Conservation (phyloP, 1,284 basidiomycete genomes). For the Ceratobasidium sp. region DNA sequence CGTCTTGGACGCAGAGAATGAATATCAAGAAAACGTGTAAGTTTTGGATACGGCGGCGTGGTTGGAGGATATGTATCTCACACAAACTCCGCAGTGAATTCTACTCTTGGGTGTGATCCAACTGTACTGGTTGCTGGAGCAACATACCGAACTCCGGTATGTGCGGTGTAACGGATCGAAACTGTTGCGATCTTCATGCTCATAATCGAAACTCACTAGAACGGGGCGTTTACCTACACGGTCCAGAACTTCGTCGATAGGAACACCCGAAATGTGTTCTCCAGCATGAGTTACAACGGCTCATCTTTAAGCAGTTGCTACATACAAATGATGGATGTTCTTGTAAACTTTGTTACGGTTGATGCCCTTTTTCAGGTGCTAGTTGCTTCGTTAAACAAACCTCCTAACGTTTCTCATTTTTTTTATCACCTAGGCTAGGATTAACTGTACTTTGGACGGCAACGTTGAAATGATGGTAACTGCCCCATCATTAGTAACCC, state of each 20-base stretch:
- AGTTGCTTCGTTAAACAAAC: not conserved
- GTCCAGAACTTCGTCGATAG: not conserved
- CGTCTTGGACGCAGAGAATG: not conserved
- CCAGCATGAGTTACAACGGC: not conserved
- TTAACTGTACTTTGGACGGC: not conserved
- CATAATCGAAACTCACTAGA: not conserved
- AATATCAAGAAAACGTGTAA: conserved; percentile 12
- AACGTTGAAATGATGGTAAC: not conserved
- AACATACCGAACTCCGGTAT: too few species aligned
- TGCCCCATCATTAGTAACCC: not conserved
- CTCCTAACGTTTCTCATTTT: not conserved
- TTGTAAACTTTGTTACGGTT: not conserved
- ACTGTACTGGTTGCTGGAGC: too few species aligned
- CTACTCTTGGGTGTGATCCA: not conserved
- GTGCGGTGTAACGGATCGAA: too few species aligned
- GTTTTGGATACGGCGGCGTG: not conserved
- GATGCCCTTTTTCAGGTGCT: not conserved
- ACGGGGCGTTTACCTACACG: conserved; percentile 4
- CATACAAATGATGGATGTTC: not conserved
- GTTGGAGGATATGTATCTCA: not conserved
- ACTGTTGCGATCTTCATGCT: too few species aligned
- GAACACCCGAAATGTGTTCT: not conserved
- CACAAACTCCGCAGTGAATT: not conserved
- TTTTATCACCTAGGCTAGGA: not conserved
- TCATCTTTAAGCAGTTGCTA: not conserved